These are phyloP conservation scores for Zygoascus tannicola DNA, from an alignment of 805 yeast species.

Conservation along the genomic window DNA sequence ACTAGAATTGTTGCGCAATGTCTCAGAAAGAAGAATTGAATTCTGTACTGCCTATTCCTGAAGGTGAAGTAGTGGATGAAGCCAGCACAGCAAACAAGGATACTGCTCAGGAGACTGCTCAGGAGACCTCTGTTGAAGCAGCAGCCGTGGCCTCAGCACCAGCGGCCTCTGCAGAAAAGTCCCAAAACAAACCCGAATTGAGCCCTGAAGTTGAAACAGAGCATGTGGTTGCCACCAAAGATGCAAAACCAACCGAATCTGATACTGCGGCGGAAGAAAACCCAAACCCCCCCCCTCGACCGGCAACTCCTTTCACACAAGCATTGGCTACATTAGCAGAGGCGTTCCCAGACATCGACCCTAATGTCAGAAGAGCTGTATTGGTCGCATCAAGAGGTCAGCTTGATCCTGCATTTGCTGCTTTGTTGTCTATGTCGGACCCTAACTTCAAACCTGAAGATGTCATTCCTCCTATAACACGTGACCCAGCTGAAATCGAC, in stretches of 20 bases:
- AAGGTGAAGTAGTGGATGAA: not conserved
- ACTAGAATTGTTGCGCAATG: no score
- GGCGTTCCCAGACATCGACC: conserved; percentile 78
- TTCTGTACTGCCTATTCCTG: conserved; percentile 8
- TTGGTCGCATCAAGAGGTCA: conserved; percentile 78
- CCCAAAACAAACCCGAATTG: no score
- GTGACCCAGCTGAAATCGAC: conserved; percentile 16
- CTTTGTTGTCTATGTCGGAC: conserved; percentile 69
- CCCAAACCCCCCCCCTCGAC: conserved; percentile 44
- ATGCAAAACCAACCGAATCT: not conserved
- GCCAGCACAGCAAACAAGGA: conserved; percentile 8
- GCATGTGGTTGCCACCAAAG: not conserved
- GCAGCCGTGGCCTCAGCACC: conserved; percentile 8
- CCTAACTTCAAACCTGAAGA: conserved; percentile 23
- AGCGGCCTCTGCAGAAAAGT: no score
- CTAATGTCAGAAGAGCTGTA: conserved; percentile 61
- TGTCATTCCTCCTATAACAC: conserved; percentile 19
- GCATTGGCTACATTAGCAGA: conserved; percentile 57
- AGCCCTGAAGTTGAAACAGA: not conserved
- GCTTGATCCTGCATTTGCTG: conserved; percentile 81
- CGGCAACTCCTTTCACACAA: conserved; percentile 48
- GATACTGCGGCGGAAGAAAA: conserved; percentile 2
- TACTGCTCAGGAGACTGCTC: conserved; percentile 6
- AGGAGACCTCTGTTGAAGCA: conserved; percentile 5
- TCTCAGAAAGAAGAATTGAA: conserved; percentile 7